Base-by-base conservation (phyloP, 169 alveolate genomes). In the Babesia sp. region DNA sequence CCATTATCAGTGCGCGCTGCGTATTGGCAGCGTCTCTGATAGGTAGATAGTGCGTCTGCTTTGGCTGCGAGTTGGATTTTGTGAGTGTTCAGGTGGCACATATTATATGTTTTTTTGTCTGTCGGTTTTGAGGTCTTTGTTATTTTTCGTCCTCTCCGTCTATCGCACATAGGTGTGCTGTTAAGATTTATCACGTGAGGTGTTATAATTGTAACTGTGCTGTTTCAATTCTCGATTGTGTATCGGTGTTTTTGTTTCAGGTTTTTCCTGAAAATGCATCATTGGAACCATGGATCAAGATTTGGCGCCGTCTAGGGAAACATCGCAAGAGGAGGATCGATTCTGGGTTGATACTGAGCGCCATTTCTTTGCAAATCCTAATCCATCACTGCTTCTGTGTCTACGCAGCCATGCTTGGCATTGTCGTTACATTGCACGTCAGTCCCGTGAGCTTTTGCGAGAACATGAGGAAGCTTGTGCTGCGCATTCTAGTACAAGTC, bases 331-430 rank as follows among this genome's bases (percentile, higher is more conserved):
- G 33, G 87, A 79, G 83, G 87, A 79, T 9, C 50, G 78, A 29
- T 79, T 79, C 37, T 79, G 87, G 87, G 26, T 46, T 20, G 87
- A 79, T 12, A 59, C 72, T 46, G 87, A 71, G 37, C 77, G 87
- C 46, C 87, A 79, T 60, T 79, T 29, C 48, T 79, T 79, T 58
- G 12, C 58, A 11, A 44, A 39, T 18, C 87, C 87, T 12, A 45
- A 70, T 46, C 61, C 83, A 1, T 70, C 87, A 16, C 44, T 79
- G 71, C 14, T 79, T 28, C 9, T 45, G 41, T 79, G 87, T 64
- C 55, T 79, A 55, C 64, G 74, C 26, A 79, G 70, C 58, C 87
- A 79, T 39, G 72, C 68, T 14, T 79, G 87, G 87, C 87, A 79
- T 46, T 58, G 82, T 31, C 73, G 71, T 12, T 72, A 79, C 31